These are phyloP conservation scores for Kazachstania sp. DNA, from an alignment of 1,139 yeast species.

Conservation along the genomic window DNA sequence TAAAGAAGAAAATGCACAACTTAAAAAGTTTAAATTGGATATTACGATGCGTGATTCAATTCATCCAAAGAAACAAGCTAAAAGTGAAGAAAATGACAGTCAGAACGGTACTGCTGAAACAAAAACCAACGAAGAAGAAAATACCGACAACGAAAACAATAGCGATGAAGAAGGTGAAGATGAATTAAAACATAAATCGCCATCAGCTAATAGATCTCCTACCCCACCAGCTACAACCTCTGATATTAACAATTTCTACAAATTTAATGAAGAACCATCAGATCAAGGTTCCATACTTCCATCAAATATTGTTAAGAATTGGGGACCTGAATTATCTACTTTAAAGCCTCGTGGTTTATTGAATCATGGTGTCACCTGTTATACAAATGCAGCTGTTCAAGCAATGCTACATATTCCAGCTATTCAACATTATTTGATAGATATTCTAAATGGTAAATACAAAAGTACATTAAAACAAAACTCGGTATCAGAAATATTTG, in stretches of 20 bases:
- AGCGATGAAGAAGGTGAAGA: slow-evolving; percentile 15
- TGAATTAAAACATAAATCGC: slow-evolving; percentile 27
- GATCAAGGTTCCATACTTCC: slow-evolving; percentile 56
- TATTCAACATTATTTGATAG: slow-evolving; percentile 69
- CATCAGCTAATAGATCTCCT: slow-evolving; percentile 27
- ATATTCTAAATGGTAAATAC: slow-evolving; percentile 48
- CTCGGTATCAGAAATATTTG: slow-evolving; percentile 65
- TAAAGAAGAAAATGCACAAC: slow-evolving; percentile 10
- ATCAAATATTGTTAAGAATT: slow-evolving; percentile 48
- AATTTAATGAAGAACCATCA: slow-evolving; percentile 42
- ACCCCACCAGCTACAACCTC: slow-evolving; percentile 42
- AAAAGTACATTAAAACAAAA: slow-evolving; percentile 39
- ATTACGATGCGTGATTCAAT: slow-evolving; percentile 1
- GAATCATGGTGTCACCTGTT: slow-evolving; percentile 93
- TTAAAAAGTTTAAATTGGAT: slow-evolving; percentile 6
- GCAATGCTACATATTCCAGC: slow-evolving; percentile 87
- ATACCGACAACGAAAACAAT: slow-evolving; percentile 20
- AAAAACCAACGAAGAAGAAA: slow-evolving; percentile 18
- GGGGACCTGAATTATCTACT: slow-evolving; percentile 41
- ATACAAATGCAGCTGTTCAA: slow-evolving; percentile 92
- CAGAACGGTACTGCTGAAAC: slow-evolving; percentile 7
- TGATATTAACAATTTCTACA: slow-evolving; percentile 41
- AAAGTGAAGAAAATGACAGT: slow-evolving; percentile 19
- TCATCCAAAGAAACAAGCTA: slow-evolving; percentile 8
- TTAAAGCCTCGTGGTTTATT: slow-evolving; percentile 66